Percentiles rank a stretch among this genome's conserved stretches.
Conservation (phyloP, 208 protist genomes). For the Kentomonas sorsogonicus region DNA sequence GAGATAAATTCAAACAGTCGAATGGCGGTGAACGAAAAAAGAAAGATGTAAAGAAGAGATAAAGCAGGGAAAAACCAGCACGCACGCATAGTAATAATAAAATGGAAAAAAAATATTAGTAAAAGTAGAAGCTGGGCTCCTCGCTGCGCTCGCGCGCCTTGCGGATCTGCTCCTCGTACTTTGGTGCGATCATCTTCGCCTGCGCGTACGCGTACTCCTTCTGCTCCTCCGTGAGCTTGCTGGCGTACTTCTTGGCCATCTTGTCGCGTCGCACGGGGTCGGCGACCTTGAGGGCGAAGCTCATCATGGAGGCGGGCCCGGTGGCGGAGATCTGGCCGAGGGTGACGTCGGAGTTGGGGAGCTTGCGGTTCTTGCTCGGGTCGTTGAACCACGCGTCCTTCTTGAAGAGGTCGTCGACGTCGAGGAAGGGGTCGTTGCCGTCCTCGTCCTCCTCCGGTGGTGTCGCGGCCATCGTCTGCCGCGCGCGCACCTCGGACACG, state of each 20-base stretch:
- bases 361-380: slow-evolving; percentile 69
- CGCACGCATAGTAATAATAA: too few relatives aligned
- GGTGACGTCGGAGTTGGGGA: slow-evolving; percentile 81
- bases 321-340: slow-evolving; percentile 76
- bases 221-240: slow-evolving; percentile 74
- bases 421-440: slow-evolving; percentile 55
- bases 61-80: too few relatives aligned
- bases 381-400: slow-evolving; percentile 88
- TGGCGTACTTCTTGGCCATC: slow-evolving; percentile 81
- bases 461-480: slow-evolving; percentile 67
- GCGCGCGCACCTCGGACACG: slow-evolving; percentile 65
- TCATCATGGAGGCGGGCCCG: slow-evolving; percentile 86
- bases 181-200: slow-evolving; percentile 86
- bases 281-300: slow-evolving; percentile 77
- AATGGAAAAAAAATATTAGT: too few relatives aligned
- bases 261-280: slow-evolving; percentile 81
- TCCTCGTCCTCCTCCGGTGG: slow-evolving; percentile 64
- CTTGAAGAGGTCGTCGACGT: slow-evolving; percentile 84
- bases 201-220: slow-evolving; percentile 83
- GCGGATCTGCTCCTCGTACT: slow-evolving; percentile 78
- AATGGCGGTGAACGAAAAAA: too few relatives aligned
- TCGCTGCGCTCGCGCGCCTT: slow-evolving; percentile 71
- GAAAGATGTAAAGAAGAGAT: too few relatives aligned
- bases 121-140: slow-evolving; percentile 84
- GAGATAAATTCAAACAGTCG: too few relatives aligned